Conservation (phyloP, 768 basidiomycete genomes). For the Naganishia randhawae region DNA sequence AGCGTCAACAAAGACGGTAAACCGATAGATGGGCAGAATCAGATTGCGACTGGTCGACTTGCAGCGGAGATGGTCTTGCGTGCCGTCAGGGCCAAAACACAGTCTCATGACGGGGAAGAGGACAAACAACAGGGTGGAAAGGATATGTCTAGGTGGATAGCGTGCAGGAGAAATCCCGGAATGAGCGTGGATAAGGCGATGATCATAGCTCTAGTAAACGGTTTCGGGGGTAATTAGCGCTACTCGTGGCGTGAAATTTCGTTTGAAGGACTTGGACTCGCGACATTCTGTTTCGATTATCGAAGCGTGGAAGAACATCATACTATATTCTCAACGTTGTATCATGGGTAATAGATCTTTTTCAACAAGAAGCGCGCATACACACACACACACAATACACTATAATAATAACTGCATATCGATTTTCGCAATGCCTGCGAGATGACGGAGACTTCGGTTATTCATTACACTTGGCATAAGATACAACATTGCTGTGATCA, state of each 20-base stretch:
- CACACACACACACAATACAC: not conserved
- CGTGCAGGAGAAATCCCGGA: slow-evolving; percentile 44
- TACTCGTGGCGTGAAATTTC: slow-evolving; percentile 17
- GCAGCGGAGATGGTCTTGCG: slow-evolving; percentile 48
- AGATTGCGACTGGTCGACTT: slow-evolving; percentile 48
- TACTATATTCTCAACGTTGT: slow-evolving; percentile 20
- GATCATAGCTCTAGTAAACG: slow-evolving; percentile 38
- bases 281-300: no score
- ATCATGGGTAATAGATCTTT: slow-evolving; percentile 1
- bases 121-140: not conserved
- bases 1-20: slow-evolving; percentile 30
- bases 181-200: slow-evolving; percentile 42
- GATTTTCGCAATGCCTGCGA: not conserved
- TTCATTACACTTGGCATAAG: not conserved
- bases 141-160: slow-evolving; percentile 33
- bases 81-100: slow-evolving; percentile 25
- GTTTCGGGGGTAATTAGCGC: slow-evolving; percentile 41
- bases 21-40: slow-evolving; percentile 42
- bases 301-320: not conserved
- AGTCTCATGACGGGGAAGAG: slow-evolving; percentile 11
- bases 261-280: not conserved
- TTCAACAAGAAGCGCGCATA: slow-evolving; percentile 13
- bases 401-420: not conserved
- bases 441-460: not conserved
- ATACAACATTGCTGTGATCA: not conserved